Evolutionary conservation across 805 yeast species (phyloP).

Genomic region (Candida pseudofarinosa): DNA sequence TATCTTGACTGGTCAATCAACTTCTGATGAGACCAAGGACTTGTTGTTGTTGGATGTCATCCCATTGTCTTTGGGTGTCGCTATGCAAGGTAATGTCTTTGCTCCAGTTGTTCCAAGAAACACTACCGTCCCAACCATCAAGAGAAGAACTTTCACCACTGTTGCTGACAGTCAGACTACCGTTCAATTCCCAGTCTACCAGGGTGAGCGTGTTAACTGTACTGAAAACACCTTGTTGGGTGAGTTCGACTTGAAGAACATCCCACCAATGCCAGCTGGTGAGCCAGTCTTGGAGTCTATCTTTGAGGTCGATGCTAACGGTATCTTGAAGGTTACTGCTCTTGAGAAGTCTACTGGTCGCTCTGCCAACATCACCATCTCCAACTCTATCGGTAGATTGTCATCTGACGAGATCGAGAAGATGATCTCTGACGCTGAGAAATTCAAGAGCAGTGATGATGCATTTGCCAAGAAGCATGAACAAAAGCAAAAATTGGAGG

Average conservation of each 20-base stretch:
- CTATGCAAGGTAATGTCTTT: slow-evolving; percentile 49
- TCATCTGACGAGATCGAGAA: slow-evolving; percentile 47
- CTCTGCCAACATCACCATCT: slow-evolving; percentile 48
- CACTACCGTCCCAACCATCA: slow-evolving; percentile 49
- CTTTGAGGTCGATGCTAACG: slow-evolving; percentile 49
- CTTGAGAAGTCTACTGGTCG: slow-evolving; percentile 48
- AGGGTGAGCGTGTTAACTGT: slow-evolving; percentile 51
- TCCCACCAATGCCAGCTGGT: slow-evolving; percentile 49
- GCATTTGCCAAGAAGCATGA: slow-evolving; percentile 99
- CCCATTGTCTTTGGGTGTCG: slow-evolving; percentile 49
- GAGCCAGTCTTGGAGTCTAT: slow-evolving; percentile 48
- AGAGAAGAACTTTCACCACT: slow-evolving; percentile 50
- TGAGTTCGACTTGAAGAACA: slow-evolving; percentile 49
- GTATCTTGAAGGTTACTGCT: slow-evolving; percentile 49
- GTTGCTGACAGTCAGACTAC: slow-evolving; percentile 50
- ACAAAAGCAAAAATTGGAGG: slow-evolving; percentile 98
- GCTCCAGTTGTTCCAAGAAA: slow-evolving; percentile 51
- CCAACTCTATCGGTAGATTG: slow-evolving; percentile 49
- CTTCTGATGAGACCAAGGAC: slow-evolving; percentile 48
- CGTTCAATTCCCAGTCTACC: slow-evolving; percentile 49
- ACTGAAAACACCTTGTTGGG: slow-evolving; percentile 48
- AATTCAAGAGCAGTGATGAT: slow-evolving; percentile 94
- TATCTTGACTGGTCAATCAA: slow-evolving; percentile 47
- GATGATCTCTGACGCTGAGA: slow-evolving; percentile 47
- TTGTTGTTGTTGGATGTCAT: slow-evolving; percentile 48